These are phyloP conservation scores for Colletotrichum truncatum DNA, from an alignment of 2,329 filamentous ascomycete genomes.

Conservation along the genomic window DNA sequence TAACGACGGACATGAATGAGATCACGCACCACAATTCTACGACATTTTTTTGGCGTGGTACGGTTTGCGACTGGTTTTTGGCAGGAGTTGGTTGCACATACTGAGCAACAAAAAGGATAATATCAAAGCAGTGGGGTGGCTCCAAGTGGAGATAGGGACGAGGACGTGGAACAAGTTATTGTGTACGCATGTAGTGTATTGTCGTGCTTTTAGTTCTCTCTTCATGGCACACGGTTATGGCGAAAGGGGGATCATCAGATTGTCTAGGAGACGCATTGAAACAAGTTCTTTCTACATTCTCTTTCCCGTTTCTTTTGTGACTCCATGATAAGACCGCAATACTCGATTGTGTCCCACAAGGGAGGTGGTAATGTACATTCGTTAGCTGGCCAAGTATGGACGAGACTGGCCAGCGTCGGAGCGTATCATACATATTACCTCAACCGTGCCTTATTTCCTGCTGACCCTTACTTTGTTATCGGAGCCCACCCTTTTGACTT, in stretches of 20 bases:
- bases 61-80: slow-evolving; percentile 21
- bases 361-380: too few relatives aligned
- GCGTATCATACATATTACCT: too few relatives aligned
- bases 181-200: slow-evolving; percentile 32
- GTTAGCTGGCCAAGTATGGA: too few relatives aligned
- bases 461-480: too few relatives aligned
- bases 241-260: slow-evolving; percentile 32
- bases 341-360: too few relatives aligned
- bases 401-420: too few relatives aligned
- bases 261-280: slow-evolving; percentile 24
- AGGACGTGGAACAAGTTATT: slow-evolving; percentile 18
- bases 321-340: too few relatives aligned
- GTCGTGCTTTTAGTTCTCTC: slow-evolving; percentile 23
- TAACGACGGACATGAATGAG: slow-evolving; percentile 28
- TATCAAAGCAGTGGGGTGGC: slow-evolving; percentile 1
- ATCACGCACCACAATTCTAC: slow-evolving; percentile 19
- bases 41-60: slow-evolving; percentile 17
- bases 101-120: slow-evolving; percentile 29
- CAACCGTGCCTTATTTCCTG: too few relatives aligned
- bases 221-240: slow-evolving; percentile 31
- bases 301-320: background rate
- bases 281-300: background rate
- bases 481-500: too few relatives aligned
- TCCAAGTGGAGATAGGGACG: slow-evolving; percentile 15
- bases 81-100: slow-evolving; percentile 25